Evolutionary conservation across 1,284 basidiomycete genomes (phyloP), one percentile per base, ranked within the genome.

Genomic region (Ganoderma meredithae): DNA sequence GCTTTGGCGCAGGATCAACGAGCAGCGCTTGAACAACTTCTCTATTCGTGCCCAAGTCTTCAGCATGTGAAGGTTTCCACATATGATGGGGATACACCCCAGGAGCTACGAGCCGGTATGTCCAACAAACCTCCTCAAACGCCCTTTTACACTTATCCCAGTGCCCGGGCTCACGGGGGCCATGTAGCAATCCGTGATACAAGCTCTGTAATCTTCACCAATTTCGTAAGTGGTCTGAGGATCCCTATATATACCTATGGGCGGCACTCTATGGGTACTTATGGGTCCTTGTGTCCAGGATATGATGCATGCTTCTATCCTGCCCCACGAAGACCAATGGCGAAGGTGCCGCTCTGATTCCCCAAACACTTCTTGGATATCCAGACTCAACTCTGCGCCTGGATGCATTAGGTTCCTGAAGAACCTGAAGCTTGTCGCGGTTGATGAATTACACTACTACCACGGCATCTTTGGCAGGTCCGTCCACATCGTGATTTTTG

Each of bases 1-100:
- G 95, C 95, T 10, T 83, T 97, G 39, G 95, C 96, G 0, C 96
- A 97, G 79, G 95, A 97, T 77, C 96, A 97, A 79, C 88, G 86
- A 71, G 80, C 81, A 3, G 89, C 91, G 0, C 78, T 96, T 52
- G 87, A 92, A 67, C 87, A 91, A 64, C 77, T 97, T 6, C 75
- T 97, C 0, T 83, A 76, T 67, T 82, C 84, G 10, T 92, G 88
- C 76, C 84, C 88, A 0, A 87, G 88, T 5, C 83, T 95, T 13
- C 85, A 87, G 68, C 83, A 91, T 63, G 80, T 92, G 52, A 84
- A 84, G 75, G 89, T 95, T 9, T 88, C 89, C 1, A 96, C 93
- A 0, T 97, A 96, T 77, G 95, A 97, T 73, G 95, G 95, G 0
- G 95, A 97, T 76, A 97, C 96, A 0, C 88, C 92, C 0, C 85